Percentiles rank a stretch among this genome's conserved stretches.
These are phyloP conservation scores for Fomitiporia mediterranea DNA, from an alignment of 1,284 basidiomycete species.

Conservation along the genomic window DNA sequence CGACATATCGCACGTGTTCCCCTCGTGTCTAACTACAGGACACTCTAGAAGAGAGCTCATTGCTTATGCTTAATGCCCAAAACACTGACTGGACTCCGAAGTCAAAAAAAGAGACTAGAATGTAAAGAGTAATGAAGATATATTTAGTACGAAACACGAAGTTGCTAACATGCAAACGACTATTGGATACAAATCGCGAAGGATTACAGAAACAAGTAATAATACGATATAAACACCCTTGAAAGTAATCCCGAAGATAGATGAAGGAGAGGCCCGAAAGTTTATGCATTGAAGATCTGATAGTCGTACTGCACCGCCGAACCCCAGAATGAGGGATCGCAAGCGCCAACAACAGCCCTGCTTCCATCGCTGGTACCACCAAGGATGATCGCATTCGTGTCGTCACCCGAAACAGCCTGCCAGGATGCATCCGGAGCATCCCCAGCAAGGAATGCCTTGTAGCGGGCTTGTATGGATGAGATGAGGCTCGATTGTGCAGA, in stretches of 20 bases:
- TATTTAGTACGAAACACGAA: too few relatives aligned
- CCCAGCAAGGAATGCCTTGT: constrained; percentile 57
- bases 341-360: constrained; percentile 47
- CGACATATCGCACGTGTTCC: too few relatives aligned
- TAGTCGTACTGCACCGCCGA: constrained; percentile 60
- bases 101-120: too few relatives aligned
- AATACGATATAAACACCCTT: background rate
- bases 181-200: background rate
- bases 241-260: too few relatives aligned
- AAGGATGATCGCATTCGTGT: constrained; percentile 51
- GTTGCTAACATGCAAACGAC: too few relatives aligned
- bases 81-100: too few relatives aligned
- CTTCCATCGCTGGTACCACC: constrained; percentile 43
- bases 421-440: constrained; percentile 52
- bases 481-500: constrained; percentile 51
- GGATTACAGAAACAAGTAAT: background rate
- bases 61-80: too few relatives aligned
- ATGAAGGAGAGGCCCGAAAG: too few relatives aligned
- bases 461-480: constrained; percentile 62
- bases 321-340: constrained; percentile 64
- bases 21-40: too few relatives aligned
- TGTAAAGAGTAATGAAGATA: too few relatives aligned
- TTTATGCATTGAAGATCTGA: constrained; percentile 42
- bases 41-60: too few relatives aligned
- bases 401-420: constrained; percentile 43